Evolutionary conservation across 306 rosid genomes (phyloP), one percentile per base, ranked within the genome.

Genomic region (Mucuna pruriens): DNA sequence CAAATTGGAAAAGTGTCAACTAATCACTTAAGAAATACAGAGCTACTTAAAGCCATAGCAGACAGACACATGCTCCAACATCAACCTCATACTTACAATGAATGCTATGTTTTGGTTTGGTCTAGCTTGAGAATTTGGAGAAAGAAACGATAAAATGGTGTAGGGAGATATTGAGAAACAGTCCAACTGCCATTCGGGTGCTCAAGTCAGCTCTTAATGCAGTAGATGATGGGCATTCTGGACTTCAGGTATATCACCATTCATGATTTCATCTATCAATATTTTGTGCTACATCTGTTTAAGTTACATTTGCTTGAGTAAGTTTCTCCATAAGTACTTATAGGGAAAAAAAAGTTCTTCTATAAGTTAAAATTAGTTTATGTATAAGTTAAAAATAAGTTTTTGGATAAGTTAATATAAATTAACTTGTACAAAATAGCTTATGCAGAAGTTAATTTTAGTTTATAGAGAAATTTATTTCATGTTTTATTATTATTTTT

Each of bases 121-220:
- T 80, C 3, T 72, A 94, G 98, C 77, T 92, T 8, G 92, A 84
- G 76, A 83, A 79, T 74, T 85, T 95, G 49, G 99, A 90, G 88
- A 84, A 88, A 88, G 99, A 95, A 86, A 93, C 97, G 4, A 70
- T 91, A 54, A 91, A 95, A 84, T 95, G 98, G 97, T 91, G 98
- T 57, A 79, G 96, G 45, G 94, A 93, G 89, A 91, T 93, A 54
- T 84, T 93, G 74, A 86, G 97, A 83, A 95, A 93, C 83, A 95
- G 97, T 78, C 98, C 98, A 25, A 93, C 97, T 13, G 96, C 99
- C 12, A 84, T 95, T 64, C 92, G 97, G 39, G 89, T 95, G 81
- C 87, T 95, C 67, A 91, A 95, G 82, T 87, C 93, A 15, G 91
- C 98, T 85, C 91, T 95, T 78, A 93, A 93, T 80, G 98, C 97